Conservation (phyloP, 202 grass and related monocot genomes). For the Elaeis oleifera region DNA sequence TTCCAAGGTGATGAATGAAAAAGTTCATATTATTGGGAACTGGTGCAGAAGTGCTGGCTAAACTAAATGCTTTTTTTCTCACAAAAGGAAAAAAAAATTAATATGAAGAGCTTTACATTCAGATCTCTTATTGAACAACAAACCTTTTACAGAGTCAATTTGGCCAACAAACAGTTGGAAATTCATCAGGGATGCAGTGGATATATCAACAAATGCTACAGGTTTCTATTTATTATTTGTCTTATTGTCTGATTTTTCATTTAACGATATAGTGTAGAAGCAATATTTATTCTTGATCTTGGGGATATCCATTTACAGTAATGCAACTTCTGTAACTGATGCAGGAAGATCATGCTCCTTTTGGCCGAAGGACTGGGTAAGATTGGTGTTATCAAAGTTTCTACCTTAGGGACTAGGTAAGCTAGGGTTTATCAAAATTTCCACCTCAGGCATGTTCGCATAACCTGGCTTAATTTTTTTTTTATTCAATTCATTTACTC, state of each 20-base stretch:
- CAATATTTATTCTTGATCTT: background rate
- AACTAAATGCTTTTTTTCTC: too few relatives aligned
- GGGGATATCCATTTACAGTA: slow-evolving; percentile 1
- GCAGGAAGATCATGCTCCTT: slow-evolving; percentile 56
- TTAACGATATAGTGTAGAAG: background rate
- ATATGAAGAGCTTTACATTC: too few relatives aligned
- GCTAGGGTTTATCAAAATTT: background rate
- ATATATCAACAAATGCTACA: slow-evolving; percentile 14
- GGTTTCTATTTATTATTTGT: slow-evolving; percentile 18
- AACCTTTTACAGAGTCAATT: slow-evolving; percentile 31
- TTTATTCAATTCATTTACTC: too few relatives aligned
- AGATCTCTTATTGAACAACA: slow-evolving; percentile 6
- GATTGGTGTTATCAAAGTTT: background rate
- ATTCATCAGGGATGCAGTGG: slow-evolving; percentile 40
- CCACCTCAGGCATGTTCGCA: too few relatives aligned
- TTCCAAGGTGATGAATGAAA: too few relatives aligned
- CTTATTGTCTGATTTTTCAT: background rate
- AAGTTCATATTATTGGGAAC: too few relatives aligned
- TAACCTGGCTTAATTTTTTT: too few relatives aligned
- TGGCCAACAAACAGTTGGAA: slow-evolving; percentile 32
- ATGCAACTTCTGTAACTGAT: slow-evolving; percentile 16
- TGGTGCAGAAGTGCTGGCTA: too few relatives aligned
- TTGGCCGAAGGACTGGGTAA: slow-evolving; percentile 49
- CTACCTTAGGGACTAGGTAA: background rate
- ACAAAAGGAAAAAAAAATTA: too few relatives aligned